These are phyloP conservation scores for Backusella liffmaniae DNA, from an alignment of 192 early-diverging fungal genomes.

Conservation along the genomic window DNA sequence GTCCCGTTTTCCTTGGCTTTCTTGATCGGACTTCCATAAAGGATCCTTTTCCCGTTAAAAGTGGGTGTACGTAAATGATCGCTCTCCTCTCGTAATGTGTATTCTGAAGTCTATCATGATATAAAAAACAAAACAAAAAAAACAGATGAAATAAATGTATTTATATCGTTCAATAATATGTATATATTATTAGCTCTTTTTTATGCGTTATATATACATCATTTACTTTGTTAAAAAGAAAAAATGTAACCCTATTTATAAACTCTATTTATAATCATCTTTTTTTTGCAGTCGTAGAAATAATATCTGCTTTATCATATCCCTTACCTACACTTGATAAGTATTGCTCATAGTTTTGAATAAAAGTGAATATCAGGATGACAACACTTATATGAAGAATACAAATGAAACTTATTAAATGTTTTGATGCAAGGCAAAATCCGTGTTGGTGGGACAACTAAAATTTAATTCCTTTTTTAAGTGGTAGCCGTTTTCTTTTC, in stretches of 20 bases:
- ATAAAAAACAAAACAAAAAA: too few species aligned
- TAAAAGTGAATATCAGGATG: background rate
- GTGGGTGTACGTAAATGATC: background rate
- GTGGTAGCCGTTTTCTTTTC: background rate
- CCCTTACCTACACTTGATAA: too few species aligned
- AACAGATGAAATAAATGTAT: too few species aligned
- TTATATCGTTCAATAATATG: too few species aligned
- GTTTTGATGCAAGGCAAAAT: background rate
- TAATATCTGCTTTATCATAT: background rate
- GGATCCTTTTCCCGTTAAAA: background rate
- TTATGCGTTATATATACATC: background rate
- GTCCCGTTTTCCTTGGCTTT: background rate
- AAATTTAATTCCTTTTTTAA: background rate
- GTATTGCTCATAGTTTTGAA: background rate
- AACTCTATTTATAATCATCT: background rate
- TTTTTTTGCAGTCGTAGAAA: too few species aligned
- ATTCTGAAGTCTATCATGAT: background rate
- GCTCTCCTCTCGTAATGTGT: background rate
- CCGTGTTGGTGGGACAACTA: background rate
- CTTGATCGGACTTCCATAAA: constrained; percentile 1
- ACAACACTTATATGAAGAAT: background rate
- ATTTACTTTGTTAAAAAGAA: background rate
- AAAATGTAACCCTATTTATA: background rate
- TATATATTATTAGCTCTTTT: background rate
- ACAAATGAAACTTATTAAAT: background rate